Base-by-base conservation (phyloP, 1,139 yeast genomes). In the Kodamaea sp. region DNA sequence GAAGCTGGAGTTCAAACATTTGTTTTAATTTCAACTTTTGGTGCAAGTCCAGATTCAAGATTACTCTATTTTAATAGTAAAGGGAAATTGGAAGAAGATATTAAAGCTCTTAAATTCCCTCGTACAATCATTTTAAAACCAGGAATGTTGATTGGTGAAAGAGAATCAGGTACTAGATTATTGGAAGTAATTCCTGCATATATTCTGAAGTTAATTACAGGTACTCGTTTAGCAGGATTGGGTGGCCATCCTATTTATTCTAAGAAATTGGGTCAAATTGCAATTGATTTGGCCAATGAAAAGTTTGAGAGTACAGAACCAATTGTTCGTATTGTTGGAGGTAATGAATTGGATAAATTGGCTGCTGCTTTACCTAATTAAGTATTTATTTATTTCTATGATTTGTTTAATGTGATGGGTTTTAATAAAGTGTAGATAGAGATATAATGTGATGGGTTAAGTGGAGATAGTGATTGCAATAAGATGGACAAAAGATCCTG, bases 71-170 rank as follows among this genome's bases (percentile, higher is more conserved):
- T 76, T 36, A 70, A 67, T 48, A 68, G 79, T 52, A 84, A 84
- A 53, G 90, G 90, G 12, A 67, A 76, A 41, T 64, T 83, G 40
- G 92, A 84, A 54, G 69, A 78, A 31, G 84, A 76, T 37, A 63
- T 83, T 4, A 58, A 70, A 35, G 78, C 64, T 0, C 64, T 85
- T 41, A 73, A 68, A 15, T 86, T 85, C 57, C 80, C 81, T n/a
- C 67, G 77, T 39, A 78, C 87, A 1, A 70, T 84, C 32, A 81
- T 86, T 43, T 57, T 87, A 39, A 71, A 84, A 52, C 95, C 95
- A 0, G 95, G 95, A 8, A 55, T 65, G 0, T 63, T 85, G 31
- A 50, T 84, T 8, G 95, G 94, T 4, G 68, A 75, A 25, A 65
- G 94, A 48, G 68, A 65, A n/a, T 2, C 36, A 20, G 5, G 60